Conservation (phyloP, 2,329 filamentous ascomycete species). For the Sordariomycetes sp. region DNA sequence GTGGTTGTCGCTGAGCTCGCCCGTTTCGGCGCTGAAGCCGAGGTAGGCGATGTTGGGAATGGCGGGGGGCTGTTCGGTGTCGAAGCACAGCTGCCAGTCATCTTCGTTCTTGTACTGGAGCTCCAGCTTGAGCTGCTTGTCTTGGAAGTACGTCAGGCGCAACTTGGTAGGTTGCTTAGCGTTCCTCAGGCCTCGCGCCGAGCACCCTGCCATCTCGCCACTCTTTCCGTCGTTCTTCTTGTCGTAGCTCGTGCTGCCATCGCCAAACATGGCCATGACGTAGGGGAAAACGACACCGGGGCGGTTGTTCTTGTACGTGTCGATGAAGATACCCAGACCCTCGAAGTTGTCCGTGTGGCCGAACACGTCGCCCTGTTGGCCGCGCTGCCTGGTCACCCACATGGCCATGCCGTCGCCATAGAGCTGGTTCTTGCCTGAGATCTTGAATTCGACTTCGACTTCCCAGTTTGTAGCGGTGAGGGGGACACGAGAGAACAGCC, state of each 20-base stretch:
- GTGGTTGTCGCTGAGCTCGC: conserved; percentile 94
- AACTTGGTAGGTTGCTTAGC: conserved; percentile 73
- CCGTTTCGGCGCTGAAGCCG: conserved; percentile 80
- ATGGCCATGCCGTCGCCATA: conserved; percentile 96
- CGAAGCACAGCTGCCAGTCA: conserved; percentile 87
- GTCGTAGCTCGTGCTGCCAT: conserved; percentile 83
- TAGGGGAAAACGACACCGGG: conserved; percentile 94
- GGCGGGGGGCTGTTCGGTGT: conserved; percentile 58
- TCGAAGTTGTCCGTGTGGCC: conserved; percentile 84
- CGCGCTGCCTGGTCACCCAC: conserved; percentile 95
- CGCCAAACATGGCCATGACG: conserved; percentile 96
- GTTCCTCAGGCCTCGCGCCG: conserved; percentile 82
- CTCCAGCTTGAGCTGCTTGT: conserved; percentile 83
- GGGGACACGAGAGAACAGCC: conserved; percentile 88
- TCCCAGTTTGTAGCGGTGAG: conserved; percentile 98
- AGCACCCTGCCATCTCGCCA: conserved; percentile 89
- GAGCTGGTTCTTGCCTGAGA: conserved; percentile 79
- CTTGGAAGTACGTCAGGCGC: conserved; percentile 90
- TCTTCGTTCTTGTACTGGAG: conserved; percentile 89
- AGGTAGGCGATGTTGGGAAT: conserved; percentile 72
- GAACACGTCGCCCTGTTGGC: conserved; percentile 73
- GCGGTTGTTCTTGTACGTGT: conserved; percentile 99
- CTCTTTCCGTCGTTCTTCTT: conserved; percentile 90
- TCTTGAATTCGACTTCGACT: conserved; percentile 92
- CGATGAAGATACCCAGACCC: conserved; percentile 89